A percentile compares a stretch with the other conserved stretches of the same genome.
These are phyloP conservation scores for Aspergillus coremiiformis DNA, from an alignment of 495 filamentous ascomycete genomes.

Conservation along the genomic window DNA sequence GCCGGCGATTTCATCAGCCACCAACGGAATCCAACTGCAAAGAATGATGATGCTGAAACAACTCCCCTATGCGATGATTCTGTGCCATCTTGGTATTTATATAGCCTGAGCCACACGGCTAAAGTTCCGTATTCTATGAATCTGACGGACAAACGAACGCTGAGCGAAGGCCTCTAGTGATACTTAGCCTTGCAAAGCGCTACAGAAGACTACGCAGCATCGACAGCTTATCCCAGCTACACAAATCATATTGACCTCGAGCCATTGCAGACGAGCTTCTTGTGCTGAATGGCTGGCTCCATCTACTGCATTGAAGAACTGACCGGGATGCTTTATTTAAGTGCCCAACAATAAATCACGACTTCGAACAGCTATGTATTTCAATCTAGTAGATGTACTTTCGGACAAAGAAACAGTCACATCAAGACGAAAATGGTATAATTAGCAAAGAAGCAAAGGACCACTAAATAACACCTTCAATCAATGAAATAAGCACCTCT, in stretches of 20 bases:
- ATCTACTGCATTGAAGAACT: background rate
- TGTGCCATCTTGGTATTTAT: background rate
- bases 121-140: background rate
- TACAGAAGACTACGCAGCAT: background rate
- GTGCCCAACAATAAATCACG: background rate
- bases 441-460: background rate
- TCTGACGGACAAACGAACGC: background rate
- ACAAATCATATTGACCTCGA: background rate
- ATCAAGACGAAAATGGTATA: background rate
- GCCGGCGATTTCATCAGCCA: background rate
- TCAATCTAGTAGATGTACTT: background rate
- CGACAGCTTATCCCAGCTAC: background rate
- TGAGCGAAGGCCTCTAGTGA: background rate
- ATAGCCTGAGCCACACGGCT: background rate
- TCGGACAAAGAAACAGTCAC: background rate
- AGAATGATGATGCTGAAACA: background rate
- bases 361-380: background rate
- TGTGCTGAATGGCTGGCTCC: background rate
- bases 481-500: constrained; percentile 7
- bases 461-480: constrained; percentile 3
- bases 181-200: background rate
- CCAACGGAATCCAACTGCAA: background rate
- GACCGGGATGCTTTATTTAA: background rate
- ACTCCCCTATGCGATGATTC: background rate
- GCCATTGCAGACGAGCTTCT: background rate